These are phyloP conservation scores for Acanthamoeba pearcei DNA, from an alignment of 208 protist species.

Conservation along the genomic window DNA sequence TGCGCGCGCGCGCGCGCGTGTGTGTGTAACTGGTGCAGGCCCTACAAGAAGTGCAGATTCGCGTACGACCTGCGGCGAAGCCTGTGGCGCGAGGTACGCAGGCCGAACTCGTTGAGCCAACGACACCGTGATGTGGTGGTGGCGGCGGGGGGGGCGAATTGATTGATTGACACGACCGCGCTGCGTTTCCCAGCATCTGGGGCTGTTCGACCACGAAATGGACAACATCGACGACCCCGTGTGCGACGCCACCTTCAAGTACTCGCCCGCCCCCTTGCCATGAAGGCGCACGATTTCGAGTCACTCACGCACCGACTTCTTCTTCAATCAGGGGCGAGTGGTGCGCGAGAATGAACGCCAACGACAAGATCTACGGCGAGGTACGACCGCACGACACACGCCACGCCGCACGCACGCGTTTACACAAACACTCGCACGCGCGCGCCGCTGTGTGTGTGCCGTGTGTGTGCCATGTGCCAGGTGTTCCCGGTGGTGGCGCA, in stretches of 20 bases:
- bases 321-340: background rate
- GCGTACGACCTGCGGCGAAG: slow-evolving; percentile 63
- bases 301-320: no score
- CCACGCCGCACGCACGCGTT: background rate
- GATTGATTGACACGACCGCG: background rate
- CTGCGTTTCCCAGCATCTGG: background rate
- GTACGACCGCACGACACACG: background rate
- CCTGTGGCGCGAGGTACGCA: slow-evolving; percentile 78
- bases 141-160: background rate
- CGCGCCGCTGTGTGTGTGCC: background rate
- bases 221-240: slow-evolving; percentile 35
- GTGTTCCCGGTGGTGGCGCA: slow-evolving; percentile 62
- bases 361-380: slow-evolving; percentile 57
- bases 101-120: no score
- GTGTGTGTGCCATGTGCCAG: background rate
- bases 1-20: no score
- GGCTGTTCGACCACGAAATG: slow-evolving; percentile 23
- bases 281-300: background rate
- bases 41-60: slow-evolving; percentile 71
- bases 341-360: slow-evolving; percentile 43
- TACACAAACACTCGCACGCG: background rate
- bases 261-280: background rate
- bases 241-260: slow-evolving; percentile 55
- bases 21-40: background rate
- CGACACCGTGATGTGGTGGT: background rate